These are phyloP conservation scores for Pleomassaria siparia DNA, from an alignment of 2,329 filamentous ascomycete species.

Conservation along the genomic window DNA sequence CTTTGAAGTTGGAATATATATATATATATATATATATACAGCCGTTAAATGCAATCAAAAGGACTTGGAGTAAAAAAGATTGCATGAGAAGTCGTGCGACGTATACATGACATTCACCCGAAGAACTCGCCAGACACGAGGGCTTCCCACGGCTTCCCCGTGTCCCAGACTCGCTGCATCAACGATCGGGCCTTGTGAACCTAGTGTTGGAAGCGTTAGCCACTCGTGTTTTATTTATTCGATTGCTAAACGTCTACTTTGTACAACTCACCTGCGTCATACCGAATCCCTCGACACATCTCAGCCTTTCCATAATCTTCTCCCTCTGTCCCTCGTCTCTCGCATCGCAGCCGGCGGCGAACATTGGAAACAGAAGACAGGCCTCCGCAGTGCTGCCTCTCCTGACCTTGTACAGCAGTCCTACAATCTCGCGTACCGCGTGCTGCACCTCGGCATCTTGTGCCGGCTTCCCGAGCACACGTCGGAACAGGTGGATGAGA, in stretches of 20 bases:
- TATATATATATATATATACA: no score
- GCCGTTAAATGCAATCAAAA: no score
- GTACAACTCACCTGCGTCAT: conserved; percentile 68
- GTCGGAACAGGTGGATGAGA: conserved; percentile 72
- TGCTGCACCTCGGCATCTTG: conserved; percentile 62
- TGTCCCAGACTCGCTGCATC: conserved; percentile 71
- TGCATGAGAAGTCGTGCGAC: neutral
- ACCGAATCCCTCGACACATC: conserved; percentile 69
- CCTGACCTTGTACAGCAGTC: conserved; percentile 62
- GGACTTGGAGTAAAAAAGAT: neutral
- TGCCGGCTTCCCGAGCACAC: conserved; percentile 65
- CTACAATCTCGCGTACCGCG: conserved; percentile 64
- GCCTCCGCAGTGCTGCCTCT: conserved; percentile 71
- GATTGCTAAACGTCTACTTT: neutral
- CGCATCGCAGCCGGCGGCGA: conserved; percentile 78
- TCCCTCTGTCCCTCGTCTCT: conserved; percentile 56
- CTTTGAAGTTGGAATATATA: no score
- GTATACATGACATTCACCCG: conserved; percentile 42
- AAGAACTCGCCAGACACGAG: conserved; percentile 69
- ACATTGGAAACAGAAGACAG: conserved; percentile 77
- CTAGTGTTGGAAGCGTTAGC: conserved; percentile 34
- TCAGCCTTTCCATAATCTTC: conserved; percentile 66
- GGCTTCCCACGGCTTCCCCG: conserved; percentile 68
- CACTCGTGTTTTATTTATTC: neutral
- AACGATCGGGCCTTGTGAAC: conserved; percentile 62